Evolutionary conservation across 352 stramenopile species (phyloP).

Genomic region (Pythium phragmitis): DNA sequence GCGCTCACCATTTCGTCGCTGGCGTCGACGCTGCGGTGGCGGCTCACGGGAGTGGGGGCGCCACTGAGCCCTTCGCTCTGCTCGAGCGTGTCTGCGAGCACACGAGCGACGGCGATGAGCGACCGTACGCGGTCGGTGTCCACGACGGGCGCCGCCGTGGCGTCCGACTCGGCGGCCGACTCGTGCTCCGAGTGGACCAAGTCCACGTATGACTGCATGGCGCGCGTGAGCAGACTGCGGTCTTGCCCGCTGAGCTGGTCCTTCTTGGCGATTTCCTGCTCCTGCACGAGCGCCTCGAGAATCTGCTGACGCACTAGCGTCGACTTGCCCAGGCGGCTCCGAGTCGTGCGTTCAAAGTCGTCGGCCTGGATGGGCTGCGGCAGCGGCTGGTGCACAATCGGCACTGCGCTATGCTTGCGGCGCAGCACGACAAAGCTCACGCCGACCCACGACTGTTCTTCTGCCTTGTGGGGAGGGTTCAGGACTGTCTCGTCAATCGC

Average conservation of each 20-base stretch:
- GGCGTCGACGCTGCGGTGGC: constrained; percentile 9
- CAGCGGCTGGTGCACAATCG: constrained; percentile 26
- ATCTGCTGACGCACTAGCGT: constrained; percentile 47
- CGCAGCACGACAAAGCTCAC: constrained; percentile 74
- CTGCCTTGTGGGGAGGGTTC: constrained; percentile 69
- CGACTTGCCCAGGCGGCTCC: constrained; percentile 47
- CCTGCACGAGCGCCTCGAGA: constrained; percentile 51
- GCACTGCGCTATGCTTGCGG: constrained; percentile 23
- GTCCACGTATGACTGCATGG: constrained; percentile 43
- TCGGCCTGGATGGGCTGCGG: constrained; percentile 32
- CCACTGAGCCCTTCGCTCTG: background rate
- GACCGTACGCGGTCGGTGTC: constrained; percentile 24
- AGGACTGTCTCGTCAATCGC: constrained; percentile 54
- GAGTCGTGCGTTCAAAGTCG: constrained; percentile 56
- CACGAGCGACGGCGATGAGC: constrained; percentile 45
- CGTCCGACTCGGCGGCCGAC: constrained; percentile 4
- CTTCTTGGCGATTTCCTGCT: constrained; percentile 43
- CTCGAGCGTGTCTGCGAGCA: constrained; percentile 50
- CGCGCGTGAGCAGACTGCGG: constrained; percentile 30
- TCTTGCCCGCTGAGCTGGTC: constrained; percentile 32
- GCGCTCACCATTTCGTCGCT: constrained; percentile 30
- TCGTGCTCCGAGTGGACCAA: constrained; percentile 19
- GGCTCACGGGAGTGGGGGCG: no score
- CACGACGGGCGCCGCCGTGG: background rate
- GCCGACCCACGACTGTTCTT: constrained; percentile 42